Percentiles rank a stretch among this genome's conserved stretches.
phyloP scores from a whole-genome alignment of 2,329 filamentous ascomycete genomes.

The Aureobasidium sp. region DNA sequence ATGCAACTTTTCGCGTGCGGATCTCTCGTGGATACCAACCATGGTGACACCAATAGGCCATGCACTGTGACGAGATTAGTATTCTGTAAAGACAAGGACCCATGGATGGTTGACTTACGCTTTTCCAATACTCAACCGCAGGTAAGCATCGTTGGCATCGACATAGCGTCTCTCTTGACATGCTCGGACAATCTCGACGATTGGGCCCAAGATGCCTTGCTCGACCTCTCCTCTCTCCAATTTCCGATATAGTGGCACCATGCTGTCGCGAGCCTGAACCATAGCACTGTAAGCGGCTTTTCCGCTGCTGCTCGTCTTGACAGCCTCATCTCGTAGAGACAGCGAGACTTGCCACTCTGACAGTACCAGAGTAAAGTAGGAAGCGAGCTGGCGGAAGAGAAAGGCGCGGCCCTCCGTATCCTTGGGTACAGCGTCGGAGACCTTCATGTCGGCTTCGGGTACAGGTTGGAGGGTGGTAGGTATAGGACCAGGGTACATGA shows the following conservation, averaged over 20 bases:
- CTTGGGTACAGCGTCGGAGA: conserved; percentile 52
- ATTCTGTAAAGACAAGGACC: not conserved
- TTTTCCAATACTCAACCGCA: conserved; percentile 69
- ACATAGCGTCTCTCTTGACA: conserved; percentile 89
- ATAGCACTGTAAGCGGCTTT: conserved; percentile 77
- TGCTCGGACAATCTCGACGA: conserved; percentile 85
- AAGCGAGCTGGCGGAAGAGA: conserved; percentile 79
- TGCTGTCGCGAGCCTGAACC: conserved; percentile 77
- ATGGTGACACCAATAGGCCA: conserved; percentile 99
- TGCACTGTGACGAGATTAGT: conserved; percentile 40
- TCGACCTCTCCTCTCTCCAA: conserved; percentile 76
- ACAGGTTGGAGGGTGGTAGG: conserved; percentile 75
- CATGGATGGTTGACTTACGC: conserved; percentile 16
- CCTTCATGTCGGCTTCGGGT: conserved; percentile 81
- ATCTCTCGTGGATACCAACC: conserved; percentile 98
- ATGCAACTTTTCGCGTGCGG: conserved; percentile 89
- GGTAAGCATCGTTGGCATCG: conserved; percentile 90
- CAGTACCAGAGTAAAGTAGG: conserved; percentile 95
- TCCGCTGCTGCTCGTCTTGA: conserved; percentile 66
- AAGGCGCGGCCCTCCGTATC: conserved; percentile 59
- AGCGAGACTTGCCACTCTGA: conserved; percentile 77
- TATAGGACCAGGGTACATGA: conserved; percentile 67
- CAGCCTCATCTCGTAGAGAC: conserved; percentile 45
- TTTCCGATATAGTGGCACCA: conserved; percentile 82
- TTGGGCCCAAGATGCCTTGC: conserved; percentile 66